Conservation (phyloP, 148 eudicot genomes). For the Silene latifolia region DNA sequence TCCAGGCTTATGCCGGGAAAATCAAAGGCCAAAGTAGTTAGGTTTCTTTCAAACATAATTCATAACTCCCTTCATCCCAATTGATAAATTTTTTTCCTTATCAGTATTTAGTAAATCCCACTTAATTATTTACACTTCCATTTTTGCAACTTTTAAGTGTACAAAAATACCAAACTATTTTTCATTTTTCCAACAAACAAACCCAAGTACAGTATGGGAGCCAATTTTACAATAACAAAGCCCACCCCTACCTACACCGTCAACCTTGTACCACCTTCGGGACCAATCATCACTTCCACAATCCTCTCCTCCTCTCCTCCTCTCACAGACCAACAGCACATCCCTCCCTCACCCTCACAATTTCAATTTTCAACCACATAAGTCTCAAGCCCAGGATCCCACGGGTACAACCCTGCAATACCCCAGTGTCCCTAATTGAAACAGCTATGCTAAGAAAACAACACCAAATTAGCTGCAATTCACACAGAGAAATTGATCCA, state of each 20-base stretch:
- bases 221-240: too few species aligned
- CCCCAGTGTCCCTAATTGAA: neutral
- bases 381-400: too few species aligned
- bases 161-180: neutral
- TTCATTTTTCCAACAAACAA: too few species aligned
- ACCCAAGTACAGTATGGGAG: too few species aligned
- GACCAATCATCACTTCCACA: too few species aligned
- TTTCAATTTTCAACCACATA: too few species aligned
- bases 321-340: too few species aligned
- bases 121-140: neutral
- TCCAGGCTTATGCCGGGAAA: neutral
- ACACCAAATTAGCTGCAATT: neutral
- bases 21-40: neutral
- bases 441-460: neutral
- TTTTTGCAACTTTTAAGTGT: neutral
- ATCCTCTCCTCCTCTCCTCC: too few species aligned
- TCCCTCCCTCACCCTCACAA: too few species aligned
- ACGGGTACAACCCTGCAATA: too few species aligned
- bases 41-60: neutral
- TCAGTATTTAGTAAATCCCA: neutral
- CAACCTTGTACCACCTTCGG: too few species aligned
- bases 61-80: neutral
- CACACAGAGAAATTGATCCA: neutral
- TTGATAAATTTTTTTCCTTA: neutral
- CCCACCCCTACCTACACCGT: too few species aligned